Conservation (phyloP, 495 filamentous ascomycete genomes). For the Pyronema domesticum region DNA sequence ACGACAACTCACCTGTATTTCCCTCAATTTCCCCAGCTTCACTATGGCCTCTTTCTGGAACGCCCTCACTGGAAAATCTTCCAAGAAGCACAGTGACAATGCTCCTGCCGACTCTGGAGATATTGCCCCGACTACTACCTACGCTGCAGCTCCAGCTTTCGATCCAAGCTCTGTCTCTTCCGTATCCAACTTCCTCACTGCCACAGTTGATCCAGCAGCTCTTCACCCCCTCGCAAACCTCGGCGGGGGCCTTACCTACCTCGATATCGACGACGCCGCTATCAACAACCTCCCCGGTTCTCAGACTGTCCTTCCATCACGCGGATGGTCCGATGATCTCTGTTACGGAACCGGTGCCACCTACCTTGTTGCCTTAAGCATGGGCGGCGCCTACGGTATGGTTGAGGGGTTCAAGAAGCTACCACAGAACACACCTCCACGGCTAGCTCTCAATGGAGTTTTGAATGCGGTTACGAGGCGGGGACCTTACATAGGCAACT, state of each 20-base stretch:
- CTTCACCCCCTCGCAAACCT: slow-evolving; percentile 89
- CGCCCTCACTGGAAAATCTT: slow-evolving; percentile 6
- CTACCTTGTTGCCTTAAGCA: slow-evolving; percentile 67
- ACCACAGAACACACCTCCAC: slow-evolving; percentile 54
- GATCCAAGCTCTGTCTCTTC: slow-evolving; percentile 5
- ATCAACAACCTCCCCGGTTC: slow-evolving; percentile 72
- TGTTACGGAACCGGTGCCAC: slow-evolving; percentile 93
- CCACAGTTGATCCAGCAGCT: slow-evolving; percentile 61
- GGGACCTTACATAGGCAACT: slow-evolving; percentile 93
- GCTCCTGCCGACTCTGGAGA: slow-evolving; percentile 11
- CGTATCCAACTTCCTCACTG: slow-evolving; percentile 12
- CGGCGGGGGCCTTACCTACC: slow-evolving; percentile 79
- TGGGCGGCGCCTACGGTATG: slow-evolving; percentile 81
- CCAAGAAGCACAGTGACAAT: background rate
- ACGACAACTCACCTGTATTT: background rate
- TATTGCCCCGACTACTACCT: slow-evolving; percentile 12
- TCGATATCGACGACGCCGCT: slow-evolving; percentile 77
- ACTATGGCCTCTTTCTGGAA: slow-evolving; percentile 15
- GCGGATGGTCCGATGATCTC: slow-evolving; percentile 93
- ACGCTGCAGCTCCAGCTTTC: slow-evolving; percentile 5
- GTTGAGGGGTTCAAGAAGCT: slow-evolving; percentile 68
- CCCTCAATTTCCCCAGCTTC: background rate
- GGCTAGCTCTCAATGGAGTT: slow-evolving; percentile 78
- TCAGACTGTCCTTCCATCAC: slow-evolving; percentile 71
- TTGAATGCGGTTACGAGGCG: slow-evolving; percentile 81